Evolutionary conservation across 768 basidiomycete genomes (phyloP).

Genomic region (Lentinula edodes): DNA sequence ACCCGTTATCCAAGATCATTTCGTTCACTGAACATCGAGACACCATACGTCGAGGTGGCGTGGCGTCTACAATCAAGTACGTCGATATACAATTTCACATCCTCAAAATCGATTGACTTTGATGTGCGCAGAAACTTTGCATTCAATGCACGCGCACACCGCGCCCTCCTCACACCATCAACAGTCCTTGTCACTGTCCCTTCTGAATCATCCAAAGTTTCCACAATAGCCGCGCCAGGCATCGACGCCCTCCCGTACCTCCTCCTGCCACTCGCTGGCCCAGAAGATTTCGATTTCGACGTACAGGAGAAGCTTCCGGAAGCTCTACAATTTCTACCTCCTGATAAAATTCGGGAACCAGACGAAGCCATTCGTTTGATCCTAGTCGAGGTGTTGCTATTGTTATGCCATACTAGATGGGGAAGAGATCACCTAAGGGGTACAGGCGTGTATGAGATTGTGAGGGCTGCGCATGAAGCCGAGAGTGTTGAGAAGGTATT

Average conservation of each 20-base stretch:
- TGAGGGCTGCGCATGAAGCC: slow-evolving; percentile 69
- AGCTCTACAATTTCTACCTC: slow-evolving; percentile 82
- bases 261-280: slow-evolving; percentile 86
- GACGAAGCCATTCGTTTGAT: slow-evolving; percentile 74
- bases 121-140: slow-evolving; percentile 60
- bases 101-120: slow-evolving; percentile 8
- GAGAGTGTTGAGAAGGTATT: slow-evolving; percentile 77
- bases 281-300: slow-evolving; percentile 92
- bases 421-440: slow-evolving; percentile 77
- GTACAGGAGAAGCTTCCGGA: slow-evolving; percentile 85
- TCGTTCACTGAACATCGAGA: slow-evolving; percentile 89
- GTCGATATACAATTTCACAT: background rate
- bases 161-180: slow-evolving; percentile 67
- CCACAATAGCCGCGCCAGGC: slow-evolving; percentile 50
- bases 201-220: slow-evolving; percentile 11
- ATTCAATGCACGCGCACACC: slow-evolving; percentile 65
- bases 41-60: slow-evolving; percentile 81
- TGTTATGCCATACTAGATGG: slow-evolving; percentile 86
- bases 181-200: slow-evolving; percentile 47
- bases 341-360: slow-evolving; percentile 76
- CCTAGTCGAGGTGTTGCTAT: slow-evolving; percentile 83
- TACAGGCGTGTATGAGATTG: slow-evolving; percentile 83
- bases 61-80: slow-evolving; percentile 84
- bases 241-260: slow-evolving; percentile 83
- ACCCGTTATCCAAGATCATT: slow-evolving; percentile 77